Evolutionary conservation across 2,329 filamentous ascomycete species (phyloP).

Genomic region (Aspergillus hiratsukae): DNA sequence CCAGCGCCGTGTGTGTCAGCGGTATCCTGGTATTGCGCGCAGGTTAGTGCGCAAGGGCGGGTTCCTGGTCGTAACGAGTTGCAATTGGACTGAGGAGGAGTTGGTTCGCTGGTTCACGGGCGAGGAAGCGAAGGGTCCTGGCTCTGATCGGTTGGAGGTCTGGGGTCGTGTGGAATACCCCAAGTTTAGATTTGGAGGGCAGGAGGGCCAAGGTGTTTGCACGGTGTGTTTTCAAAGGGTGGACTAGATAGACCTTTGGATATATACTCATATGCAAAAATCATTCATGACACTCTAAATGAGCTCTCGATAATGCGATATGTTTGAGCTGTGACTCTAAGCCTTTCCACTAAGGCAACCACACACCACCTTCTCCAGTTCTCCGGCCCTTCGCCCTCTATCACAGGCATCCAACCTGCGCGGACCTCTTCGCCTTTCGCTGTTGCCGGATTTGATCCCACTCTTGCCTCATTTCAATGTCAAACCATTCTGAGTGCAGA

Average conservation of each 20-base stretch:
- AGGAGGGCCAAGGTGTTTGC: constrained; percentile 82
- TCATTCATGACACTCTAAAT: not conserved
- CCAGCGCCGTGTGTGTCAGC: constrained; percentile 61
- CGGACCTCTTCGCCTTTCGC: constrained; percentile 42
- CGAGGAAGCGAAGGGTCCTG: constrained; percentile 9
- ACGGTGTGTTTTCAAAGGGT: constrained; percentile 72
- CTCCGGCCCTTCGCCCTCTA: constrained; percentile 45
- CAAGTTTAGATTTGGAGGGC: constrained; percentile 83
- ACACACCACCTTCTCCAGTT: constrained; percentile 57
- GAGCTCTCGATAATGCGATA: not conserved
- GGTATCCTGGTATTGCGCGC: constrained; percentile 67
- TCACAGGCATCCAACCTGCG: constrained; percentile 39
- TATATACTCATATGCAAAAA: not conserved
- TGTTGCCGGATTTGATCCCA: constrained; percentile 44
- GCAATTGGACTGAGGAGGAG: constrained; percentile 96
- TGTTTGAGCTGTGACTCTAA: not conserved
- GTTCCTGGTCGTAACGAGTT: constrained; percentile 82
- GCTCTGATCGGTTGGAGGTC: constrained; percentile 49
- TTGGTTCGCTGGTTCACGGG: constrained; percentile 71
- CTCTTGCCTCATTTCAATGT: constrained; percentile 53
- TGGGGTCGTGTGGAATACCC: constrained; percentile 72
- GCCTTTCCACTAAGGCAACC: constrained; percentile 40
- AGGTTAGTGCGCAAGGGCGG: constrained; percentile 66
- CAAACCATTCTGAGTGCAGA: constrained; percentile 41
- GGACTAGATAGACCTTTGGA: not conserved